A percentile compares a stretch with the other conserved stretches of the same genome.
Evolutionary conservation across 768 basidiomycete species (phyloP).

Genomic region (Polyporus arcularius): DNA sequence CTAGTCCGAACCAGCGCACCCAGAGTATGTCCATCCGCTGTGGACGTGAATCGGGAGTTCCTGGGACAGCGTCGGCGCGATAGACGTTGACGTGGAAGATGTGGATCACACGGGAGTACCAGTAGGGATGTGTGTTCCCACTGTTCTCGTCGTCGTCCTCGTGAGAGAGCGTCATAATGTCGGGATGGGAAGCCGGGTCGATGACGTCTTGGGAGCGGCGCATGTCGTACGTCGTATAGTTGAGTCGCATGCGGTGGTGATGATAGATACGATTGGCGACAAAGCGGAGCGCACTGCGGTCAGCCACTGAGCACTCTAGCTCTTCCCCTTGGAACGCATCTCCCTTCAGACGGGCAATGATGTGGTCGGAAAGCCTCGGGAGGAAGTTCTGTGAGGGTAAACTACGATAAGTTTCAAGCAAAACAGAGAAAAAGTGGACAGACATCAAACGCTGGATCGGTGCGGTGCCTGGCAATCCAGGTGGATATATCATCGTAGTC

Average conservation of each 20-base stretch:
- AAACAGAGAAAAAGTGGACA: too few relatives aligned
- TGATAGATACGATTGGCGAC: slow-evolving; percentile 22
- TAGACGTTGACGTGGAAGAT: slow-evolving; percentile 33
- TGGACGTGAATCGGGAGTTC: background rate
- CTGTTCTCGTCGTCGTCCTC: slow-evolving; percentile 12
- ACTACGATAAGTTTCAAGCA: too few relatives aligned
- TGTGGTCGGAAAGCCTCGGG: slow-evolving; percentile 13
- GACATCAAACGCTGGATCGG: background rate
- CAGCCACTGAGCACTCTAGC: slow-evolving; percentile 12
- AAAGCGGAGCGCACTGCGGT: slow-evolving; percentile 20
- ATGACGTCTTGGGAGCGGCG: slow-evolving; percentile 42
- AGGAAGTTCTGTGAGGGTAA: too few relatives aligned
- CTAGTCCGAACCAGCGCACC: slow-evolving; percentile 40
- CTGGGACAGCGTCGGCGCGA: slow-evolving; percentile 2
- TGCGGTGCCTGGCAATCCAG: background rate
- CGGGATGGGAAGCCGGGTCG: slow-evolving; percentile 36
- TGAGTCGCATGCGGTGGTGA: slow-evolving; percentile 35
- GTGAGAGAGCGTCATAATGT: slow-evolving; percentile 32
- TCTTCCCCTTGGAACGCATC: slow-evolving; percentile 29
- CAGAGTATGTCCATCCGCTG: slow-evolving; percentile 37
- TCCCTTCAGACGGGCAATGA: slow-evolving; percentile 29
- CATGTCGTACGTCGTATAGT: slow-evolving; percentile 47
- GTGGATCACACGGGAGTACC: slow-evolving; percentile 31
- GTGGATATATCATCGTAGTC: background rate
- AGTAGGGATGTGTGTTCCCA: slow-evolving; percentile 27